Evolutionary conservation across 352 stramenopile species (phyloP).

Genomic region (Phytopythium delawarense): DNA sequence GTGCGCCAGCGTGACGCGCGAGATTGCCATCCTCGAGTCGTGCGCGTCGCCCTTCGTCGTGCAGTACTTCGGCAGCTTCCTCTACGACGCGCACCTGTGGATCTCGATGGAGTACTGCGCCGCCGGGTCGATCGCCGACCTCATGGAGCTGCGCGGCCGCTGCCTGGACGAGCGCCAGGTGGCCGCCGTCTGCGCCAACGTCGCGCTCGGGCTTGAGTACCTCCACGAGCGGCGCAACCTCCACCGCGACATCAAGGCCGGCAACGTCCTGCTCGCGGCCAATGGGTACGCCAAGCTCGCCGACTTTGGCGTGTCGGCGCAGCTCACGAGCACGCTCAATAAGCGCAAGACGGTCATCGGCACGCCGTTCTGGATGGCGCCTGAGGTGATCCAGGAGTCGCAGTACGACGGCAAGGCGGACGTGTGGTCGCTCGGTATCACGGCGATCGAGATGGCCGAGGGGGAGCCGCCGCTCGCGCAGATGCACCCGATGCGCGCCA

Average conservation of each 20-base stretch:
- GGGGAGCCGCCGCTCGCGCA: constrained; percentile 79
- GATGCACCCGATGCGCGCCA: constrained; percentile 85
- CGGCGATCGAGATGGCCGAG: constrained; percentile 87
- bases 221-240: constrained; percentile 78
- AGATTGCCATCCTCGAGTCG: constrained; percentile 83
- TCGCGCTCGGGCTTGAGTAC: constrained; percentile 69
- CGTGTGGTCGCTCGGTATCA: constrained; percentile 86
- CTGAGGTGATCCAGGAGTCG: constrained; percentile 88
- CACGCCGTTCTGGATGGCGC: constrained; percentile 91
- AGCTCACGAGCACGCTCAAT: constrained; percentile 87
- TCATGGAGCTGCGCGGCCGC: constrained; percentile 53
- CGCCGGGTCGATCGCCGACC: constrained; percentile 77
- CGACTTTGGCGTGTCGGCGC: constrained; percentile 89
- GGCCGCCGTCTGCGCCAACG: constrained; percentile 64
- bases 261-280: constrained; percentile 74
- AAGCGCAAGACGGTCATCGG: constrained; percentile 90
- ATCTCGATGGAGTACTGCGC: constrained; percentile 90
- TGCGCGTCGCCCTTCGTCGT: constrained; percentile 83
- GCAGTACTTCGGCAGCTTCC: constrained; percentile 80
- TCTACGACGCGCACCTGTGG: constrained; percentile 71
- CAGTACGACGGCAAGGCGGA: constrained; percentile 82
- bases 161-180: constrained; percentile 66
- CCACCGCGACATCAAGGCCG: constrained; percentile 88
- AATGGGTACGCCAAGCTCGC: constrained; percentile 78
- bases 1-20: constrained; percentile 55